Evolutionary conservation across 495 filamentous ascomycete genomes (phyloP).

Genomic region (Penicillium cosmopolitanum): DNA sequence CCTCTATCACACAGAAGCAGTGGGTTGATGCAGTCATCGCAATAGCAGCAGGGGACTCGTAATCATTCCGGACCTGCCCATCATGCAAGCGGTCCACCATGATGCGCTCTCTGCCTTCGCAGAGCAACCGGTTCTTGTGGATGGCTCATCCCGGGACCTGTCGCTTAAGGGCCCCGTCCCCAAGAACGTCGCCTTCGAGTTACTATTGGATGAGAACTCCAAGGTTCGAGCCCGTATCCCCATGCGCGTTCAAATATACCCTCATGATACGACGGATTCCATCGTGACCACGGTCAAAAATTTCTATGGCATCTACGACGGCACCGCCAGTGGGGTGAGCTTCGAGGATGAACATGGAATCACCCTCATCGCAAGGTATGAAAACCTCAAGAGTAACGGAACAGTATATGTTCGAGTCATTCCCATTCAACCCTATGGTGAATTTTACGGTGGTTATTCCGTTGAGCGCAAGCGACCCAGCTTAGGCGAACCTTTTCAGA

Average conservation of each 20-base stretch:
- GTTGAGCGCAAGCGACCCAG: constrained; percentile 52
- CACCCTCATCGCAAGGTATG: constrained; percentile 90
- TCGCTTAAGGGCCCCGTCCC: constrained; percentile 60
- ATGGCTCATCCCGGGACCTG: constrained; percentile 41
- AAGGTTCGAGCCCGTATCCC: constrained; percentile 79
- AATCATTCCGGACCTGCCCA: constrained; percentile 32
- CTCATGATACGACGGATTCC: constrained; percentile 92
- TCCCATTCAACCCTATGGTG: constrained; percentile 56
- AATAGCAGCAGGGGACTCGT: constrained; percentile 39
- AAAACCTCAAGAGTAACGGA: constrained; percentile 90
- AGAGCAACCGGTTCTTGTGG: constrained; percentile 37
- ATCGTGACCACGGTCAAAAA: constrained; percentile 97
- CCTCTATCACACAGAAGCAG: constrained; percentile 39
- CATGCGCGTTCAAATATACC: constrained; percentile 87
- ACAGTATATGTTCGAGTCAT: constrained; percentile 86
- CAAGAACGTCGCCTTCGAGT: constrained; percentile 84
- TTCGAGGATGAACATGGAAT: constrained; percentile 88
- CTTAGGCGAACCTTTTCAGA: constrained; percentile 59
- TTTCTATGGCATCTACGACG: constrained; percentile 90
- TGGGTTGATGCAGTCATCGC: constrained; percentile 45
- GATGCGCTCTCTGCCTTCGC: constrained; percentile 47
- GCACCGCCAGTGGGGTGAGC: constrained; percentile 74
- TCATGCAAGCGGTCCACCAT: constrained; percentile 46
- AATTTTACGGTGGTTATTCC: constrained; percentile 44
- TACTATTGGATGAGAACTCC: constrained; percentile 73